A percentile compares a stretch with the other conserved stretches of the same genome.
Evolutionary conservation across 345 rosid genomes (phyloP).

Genomic region (Viola odorata): DNA sequence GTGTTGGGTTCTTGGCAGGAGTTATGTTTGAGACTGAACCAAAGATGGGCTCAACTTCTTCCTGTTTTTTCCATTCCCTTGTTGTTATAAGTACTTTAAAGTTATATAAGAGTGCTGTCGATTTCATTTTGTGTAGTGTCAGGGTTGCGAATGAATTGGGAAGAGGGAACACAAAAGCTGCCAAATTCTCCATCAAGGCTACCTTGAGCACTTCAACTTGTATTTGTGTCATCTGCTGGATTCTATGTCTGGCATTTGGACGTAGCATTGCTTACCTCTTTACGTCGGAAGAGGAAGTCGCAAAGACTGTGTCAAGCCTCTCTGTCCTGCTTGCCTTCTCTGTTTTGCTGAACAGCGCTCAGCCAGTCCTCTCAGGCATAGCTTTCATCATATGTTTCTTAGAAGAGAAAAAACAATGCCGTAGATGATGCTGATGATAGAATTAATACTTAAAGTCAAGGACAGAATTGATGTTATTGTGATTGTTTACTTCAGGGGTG

Average conservation of each 20-base stretch:
- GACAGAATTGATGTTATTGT: too few relatives aligned
- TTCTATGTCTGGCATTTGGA: conserved; percentile 29
- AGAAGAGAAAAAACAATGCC: not conserved
- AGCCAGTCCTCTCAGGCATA: conserved; percentile 32
- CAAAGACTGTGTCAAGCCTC: conserved; percentile 26
- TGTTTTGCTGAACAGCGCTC: conserved; percentile 33
- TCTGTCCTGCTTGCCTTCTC: conserved; percentile 37
- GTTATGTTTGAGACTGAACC: not conserved
- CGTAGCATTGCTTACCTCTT: conserved; percentile 27
- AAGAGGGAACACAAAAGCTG: conserved; percentile 32
- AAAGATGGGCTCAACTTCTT: not conserved
- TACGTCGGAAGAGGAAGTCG: conserved; percentile 24
- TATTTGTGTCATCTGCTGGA: conserved; percentile 27
- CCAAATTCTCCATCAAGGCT: conserved; percentile 32
- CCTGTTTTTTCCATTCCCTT: not conserved
- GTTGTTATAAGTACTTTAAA: too few relatives aligned
- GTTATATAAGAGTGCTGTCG: too few relatives aligned
- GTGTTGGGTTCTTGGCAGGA: conserved; percentile 29
- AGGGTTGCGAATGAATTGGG: conserved; percentile 50
- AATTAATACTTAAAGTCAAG: too few relatives aligned
- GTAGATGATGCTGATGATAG: not conserved
- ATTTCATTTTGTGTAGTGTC: conserved; percentile 23
- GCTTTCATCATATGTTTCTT: not conserved
- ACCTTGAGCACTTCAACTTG: conserved; percentile 10
- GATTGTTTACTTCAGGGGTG: conserved; percentile 25